Evolutionary conservation across 2,329 filamentous ascomycete species (phyloP), one percentile per base, ranked within the genome.

Genomic region (Aureobasidium sp.): DNA sequence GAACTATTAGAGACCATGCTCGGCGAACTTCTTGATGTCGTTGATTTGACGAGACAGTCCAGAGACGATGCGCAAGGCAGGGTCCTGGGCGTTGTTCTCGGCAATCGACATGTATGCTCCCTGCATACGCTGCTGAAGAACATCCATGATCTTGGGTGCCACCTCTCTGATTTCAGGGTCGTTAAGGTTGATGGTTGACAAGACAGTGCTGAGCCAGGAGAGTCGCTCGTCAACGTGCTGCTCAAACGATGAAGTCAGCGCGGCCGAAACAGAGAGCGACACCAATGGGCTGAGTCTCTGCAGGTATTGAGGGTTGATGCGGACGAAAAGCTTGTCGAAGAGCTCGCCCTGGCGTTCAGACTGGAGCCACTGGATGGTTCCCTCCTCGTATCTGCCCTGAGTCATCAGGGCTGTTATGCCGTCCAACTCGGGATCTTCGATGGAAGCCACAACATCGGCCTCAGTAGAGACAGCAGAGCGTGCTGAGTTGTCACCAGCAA

Each of bases 321-420:
- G 79, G 27, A 83, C 77, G 68, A 87, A 86, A 57, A 86, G 76
- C 32, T 79, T 77, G 70, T 86, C 83, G 68, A 86, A 87, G n/a
- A 87, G 75, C 49, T 82, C 79, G 16, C 77, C 76, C 66, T 85
- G 82, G 61, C 81, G 80, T 36, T 74, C 70, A 6, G 84, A 87
- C 74, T 86, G 83, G 52, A 87, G 76, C 85, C 85, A 87, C 77
- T 77, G 65, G 67, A 76, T 75, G 5, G 74, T 76, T 49, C 72
- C 75, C 44, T 74, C 70, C 64, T 76, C 73, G 39, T 68, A 79
- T 39, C 75, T 69, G 27, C 83, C 83, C 34, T 82, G 79, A 39
- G 81, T 78, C 74, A 94, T 85, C 47, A 85, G 75, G 53, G 78
- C 74, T 54, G 85, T 84, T 63, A 93, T 86, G 29, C 79, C 76